These are phyloP conservation scores for Phytophthora cajani DNA, from an alignment of 352 stramenopile species.

Conservation along the genomic window DNA sequence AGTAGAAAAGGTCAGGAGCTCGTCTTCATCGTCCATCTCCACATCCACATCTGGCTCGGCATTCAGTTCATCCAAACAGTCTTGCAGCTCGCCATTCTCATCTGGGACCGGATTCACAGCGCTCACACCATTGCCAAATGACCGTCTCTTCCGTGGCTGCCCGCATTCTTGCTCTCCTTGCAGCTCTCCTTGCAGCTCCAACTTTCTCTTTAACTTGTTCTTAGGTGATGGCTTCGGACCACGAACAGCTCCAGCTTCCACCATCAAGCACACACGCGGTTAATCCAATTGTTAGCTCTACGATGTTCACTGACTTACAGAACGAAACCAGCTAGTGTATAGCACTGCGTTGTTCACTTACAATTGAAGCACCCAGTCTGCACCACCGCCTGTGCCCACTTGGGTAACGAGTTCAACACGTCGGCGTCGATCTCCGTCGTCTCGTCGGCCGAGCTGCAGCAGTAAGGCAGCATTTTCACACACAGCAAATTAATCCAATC, in stretches of 20 bases:
- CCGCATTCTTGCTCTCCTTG: constrained; percentile 14
- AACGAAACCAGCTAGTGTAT: not conserved
- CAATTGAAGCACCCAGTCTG: constrained; percentile 60
- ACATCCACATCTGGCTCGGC: constrained; percentile 11
- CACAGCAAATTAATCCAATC: not conserved
- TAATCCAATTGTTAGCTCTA: not conserved
- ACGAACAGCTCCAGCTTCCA: constrained; percentile 10
- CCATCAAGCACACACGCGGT: constrained; percentile 3
- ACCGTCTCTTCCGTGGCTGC: constrained; percentile 19
- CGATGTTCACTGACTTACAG: not conserved
- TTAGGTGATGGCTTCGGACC: constrained; percentile 8
- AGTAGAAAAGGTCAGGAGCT: constrained; percentile 48
- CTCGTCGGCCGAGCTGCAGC: constrained; percentile 20
- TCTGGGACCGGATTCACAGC: constrained; percentile 6
- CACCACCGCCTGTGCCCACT: constrained; percentile 64
- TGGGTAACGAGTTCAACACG: constrained; percentile 51
- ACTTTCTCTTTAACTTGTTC: constrained; percentile 27
- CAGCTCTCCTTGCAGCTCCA: constrained; percentile 18
- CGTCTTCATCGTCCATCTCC: constrained; percentile 25
- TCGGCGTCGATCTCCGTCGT: constrained; percentile 41
- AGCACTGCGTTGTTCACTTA: constrained; percentile 18
- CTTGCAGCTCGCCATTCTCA: constrained; percentile 27
- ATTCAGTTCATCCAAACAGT: constrained; percentile 32
- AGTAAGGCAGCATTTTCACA: constrained; percentile 1
- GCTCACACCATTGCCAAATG: not conserved